Base-by-base conservation (phyloP, 2,329 filamentous ascomycete genomes). In the Sclerotinia spermophila region DNA sequence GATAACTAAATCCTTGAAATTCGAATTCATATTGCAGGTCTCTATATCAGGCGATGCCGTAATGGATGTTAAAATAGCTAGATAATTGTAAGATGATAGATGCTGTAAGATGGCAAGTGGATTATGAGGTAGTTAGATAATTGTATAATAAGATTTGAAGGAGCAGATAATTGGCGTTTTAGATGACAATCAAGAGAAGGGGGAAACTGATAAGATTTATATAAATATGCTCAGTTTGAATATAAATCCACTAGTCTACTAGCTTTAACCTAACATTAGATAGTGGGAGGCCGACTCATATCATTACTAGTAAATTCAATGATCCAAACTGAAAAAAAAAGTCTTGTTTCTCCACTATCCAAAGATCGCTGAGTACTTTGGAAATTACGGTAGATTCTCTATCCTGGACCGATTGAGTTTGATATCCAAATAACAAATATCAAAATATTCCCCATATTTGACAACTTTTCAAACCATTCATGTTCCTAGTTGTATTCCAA, bases 21-120 rank as follows among this genome's bases (percentile, higher is more conserved):
- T 0, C 1, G 6, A 40, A 40, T 4, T 4, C 35, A 40, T 42
- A 5, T 21, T 40, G 21, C 17, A 10, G 13, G 4, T 13, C 6
- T 27, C 2, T 7, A 11, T 3, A 17, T n/a, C n/a, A 1, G 3
- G 5, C 1, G 21, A 7, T 40, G 2, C 11, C 24, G n/a, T 10
- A 19, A 40, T 19, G 27, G 21, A 38, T 40, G 15, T 24, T 17
- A 17, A 51, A 2, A 27, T 27, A 51, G 48, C 48, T 51, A 27
- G n/a, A 7, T 51, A 51, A 51, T 17, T 51, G 13, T 51, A n/a
- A 51, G 8, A 33, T n/a, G 10, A 40, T 59, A 59, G 21, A 59
- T 40, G n/a, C n/a, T 24, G 0, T 40, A 15, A 59, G 55, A 40
- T 40, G 24, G 7, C 13, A 0, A 15, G 24, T 11, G 0, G 3